Base-by-base conservation (phyloP, 257 asterid species). In the Ballota nigra region DNA sequence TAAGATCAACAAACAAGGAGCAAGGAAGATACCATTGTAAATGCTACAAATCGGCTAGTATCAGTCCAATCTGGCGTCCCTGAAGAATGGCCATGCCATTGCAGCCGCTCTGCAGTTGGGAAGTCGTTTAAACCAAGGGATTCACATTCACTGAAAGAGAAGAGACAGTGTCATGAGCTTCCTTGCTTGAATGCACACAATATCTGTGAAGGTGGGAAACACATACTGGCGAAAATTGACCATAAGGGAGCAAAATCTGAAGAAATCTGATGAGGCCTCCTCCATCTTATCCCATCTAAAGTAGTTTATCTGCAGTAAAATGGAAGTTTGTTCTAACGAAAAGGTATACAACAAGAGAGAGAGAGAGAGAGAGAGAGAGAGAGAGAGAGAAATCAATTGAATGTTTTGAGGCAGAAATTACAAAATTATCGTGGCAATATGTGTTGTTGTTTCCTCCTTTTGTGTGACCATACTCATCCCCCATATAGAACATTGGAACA, bases 361-460 rank as follows among this genome's bases (percentile, higher is more conserved):
- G 41, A 34, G 22, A 1, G 36, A 38, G 28, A 2, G 9, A 2
- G 33, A 22, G 72, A 65, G 63, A 40, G 41, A 29, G n/a, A n/a
- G n/a, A n/a, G n/a, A n/a, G n/a, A n/a, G n/a, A 26, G 18, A 56
- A n/a, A 52, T 7, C 31, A 76, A n/a, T 53, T 49, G 20, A 28
- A 19, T 64, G 55, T 70, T 5, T 45, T 63, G 76, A 4, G 66
- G 18, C 6, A 13, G 63, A 68, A 9, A 62, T 72, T 90, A 93
- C 97, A 72, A 80, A 86, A 72, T 92, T 95, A 82, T 95, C 96
- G 23, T 89, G 98, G 87, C 98, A 95, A 80, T 95, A 92, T 13
- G 97, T 87, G 71, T 95, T 95, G 91, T 95, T 95, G 85, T 95
- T 95, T 78, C 99, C 99, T 56, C 99, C 97, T 83, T 95, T 95